Conservation (phyloP, 495 filamentous ascomycete genomes). For the Penicillium steckii region DNA sequence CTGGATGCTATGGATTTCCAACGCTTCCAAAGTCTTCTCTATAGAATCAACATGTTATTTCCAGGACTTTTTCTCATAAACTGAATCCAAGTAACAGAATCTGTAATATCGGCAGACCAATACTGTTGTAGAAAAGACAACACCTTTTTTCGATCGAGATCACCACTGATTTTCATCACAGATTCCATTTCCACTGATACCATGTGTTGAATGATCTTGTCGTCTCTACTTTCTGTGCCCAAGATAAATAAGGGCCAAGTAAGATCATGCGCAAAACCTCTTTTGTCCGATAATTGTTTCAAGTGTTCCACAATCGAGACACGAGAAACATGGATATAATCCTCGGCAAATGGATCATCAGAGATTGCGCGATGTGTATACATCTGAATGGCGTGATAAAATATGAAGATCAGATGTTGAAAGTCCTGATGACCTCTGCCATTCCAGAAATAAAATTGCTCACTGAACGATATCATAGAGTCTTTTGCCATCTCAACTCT, state of each 20-base stretch:
- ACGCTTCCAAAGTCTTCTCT: not conserved
- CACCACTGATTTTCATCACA: constrained; percentile 20
- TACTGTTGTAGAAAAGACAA: constrained; percentile 18
- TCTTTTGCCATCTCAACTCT: not conserved
- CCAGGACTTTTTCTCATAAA: constrained; percentile 9
- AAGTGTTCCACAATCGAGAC: constrained; percentile 8
- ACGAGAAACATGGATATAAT: not conserved
- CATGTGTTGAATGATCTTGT: not conserved
- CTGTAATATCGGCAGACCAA: constrained; percentile 10
- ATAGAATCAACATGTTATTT: constrained; percentile 13
- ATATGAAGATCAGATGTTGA: constrained; percentile 9
- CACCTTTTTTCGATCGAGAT: constrained; percentile 19
- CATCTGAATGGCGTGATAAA: constrained; percentile 11
- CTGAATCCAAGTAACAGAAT: constrained; percentile 13
- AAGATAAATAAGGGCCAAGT: constrained; percentile 16
- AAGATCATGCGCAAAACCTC: constrained; percentile 8
- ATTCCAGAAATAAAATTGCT: constrained; percentile 3
- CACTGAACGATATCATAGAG: not conserved
- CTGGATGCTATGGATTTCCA: too few species aligned
- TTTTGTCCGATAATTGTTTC: not conserved
- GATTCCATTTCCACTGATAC: constrained; percentile 8
- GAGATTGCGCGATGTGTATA: constrained; percentile 8
- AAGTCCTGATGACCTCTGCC: not conserved
- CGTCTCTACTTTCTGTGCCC: constrained; percentile 8
- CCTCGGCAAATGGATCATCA: not conserved